A percentile compares a stretch with the other conserved stretches of the same genome.
Conservation (phyloP, 2,329 filamentous ascomycete genomes). For the Zymoseptoria passerinii region DNA sequence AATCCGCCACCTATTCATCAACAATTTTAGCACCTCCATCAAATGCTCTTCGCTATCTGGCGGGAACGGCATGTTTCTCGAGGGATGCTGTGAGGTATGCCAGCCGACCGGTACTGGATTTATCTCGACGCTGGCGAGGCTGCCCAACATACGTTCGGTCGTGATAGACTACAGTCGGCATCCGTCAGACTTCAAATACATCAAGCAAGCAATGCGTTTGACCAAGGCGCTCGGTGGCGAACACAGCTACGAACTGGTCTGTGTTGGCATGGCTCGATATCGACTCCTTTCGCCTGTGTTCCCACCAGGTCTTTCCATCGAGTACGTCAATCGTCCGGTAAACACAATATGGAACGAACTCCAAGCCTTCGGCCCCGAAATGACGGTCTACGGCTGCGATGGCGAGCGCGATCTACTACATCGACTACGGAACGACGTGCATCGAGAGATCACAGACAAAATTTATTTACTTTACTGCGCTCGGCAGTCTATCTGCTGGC, state of each 20-base stretch:
- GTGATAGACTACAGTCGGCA: constrained; percentile 12
- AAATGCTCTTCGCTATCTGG: constrained; percentile 14
- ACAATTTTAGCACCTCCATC: constrained; percentile 14
- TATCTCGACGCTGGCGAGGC: constrained; percentile 3
- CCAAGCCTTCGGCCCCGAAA: background rate
- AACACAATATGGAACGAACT: background rate
- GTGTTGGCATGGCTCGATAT: constrained; percentile 7
- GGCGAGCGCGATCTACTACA: constrained; percentile 2
- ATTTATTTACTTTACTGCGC: constrained; percentile 9
- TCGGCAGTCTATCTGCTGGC: constrained; percentile 5
- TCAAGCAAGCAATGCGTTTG: constrained; percentile 10
- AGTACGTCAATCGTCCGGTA: background rate
- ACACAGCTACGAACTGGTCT: constrained; percentile 5
- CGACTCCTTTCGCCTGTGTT: constrained; percentile 1
- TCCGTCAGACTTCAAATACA: constrained; percentile 11
- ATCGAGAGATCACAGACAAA: constrained; percentile 11
- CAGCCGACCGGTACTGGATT: constrained; percentile 12
- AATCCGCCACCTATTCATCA: constrained; percentile 10
- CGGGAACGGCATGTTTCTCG: constrained; percentile 10
- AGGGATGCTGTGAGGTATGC: constrained; percentile 14
- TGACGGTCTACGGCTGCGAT: constrained; percentile 1
- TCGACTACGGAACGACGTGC: constrained; percentile 6
- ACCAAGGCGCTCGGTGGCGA: constrained; percentile 4
- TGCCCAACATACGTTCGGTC: constrained; percentile 9
- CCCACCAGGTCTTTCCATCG: background rate